Conservation (phyloP, 179 eudicot species). For the Silene vulgaris region DNA sequence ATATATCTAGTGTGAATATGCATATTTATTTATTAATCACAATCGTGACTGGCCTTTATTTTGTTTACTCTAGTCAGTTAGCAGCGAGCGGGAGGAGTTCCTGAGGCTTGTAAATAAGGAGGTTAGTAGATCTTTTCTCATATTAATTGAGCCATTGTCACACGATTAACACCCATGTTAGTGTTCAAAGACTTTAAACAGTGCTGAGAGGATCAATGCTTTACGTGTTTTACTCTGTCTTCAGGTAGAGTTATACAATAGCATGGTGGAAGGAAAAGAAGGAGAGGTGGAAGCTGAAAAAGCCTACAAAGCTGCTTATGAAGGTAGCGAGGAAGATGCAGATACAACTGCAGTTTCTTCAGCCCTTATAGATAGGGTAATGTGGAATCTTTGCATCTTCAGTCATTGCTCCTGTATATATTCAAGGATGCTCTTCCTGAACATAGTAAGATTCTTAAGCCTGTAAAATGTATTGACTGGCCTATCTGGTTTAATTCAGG, state of each 20-base stretch:
- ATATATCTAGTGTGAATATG: slow-evolving; percentile 1
- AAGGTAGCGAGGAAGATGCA: slow-evolving; percentile 52
- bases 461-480: background rate
- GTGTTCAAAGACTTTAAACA: background rate
- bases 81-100: slow-evolving; percentile 90
- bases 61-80: slow-evolving; percentile 60
- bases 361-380: slow-evolving; percentile 66
- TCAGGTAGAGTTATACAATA: slow-evolving; percentile 74
- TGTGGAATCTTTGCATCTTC: background rate
- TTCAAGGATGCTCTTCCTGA: background rate
- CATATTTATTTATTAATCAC: background rate
- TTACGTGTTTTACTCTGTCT: slow-evolving; percentile 12
- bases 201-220: background rate
- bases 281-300: slow-evolving; percentile 67
- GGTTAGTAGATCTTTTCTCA: slow-evolving; percentile 37
- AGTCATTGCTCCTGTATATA: background rate
- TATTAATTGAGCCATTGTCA: slow-evolving; percentile 1
- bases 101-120: slow-evolving; percentile 83
- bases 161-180: background rate
- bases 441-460: background rate
- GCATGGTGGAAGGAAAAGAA: slow-evolving; percentile 62
- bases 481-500: slow-evolving; percentile 33
- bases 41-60: background rate
- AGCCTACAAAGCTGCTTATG: slow-evolving; percentile 77
- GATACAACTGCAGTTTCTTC: slow-evolving; percentile 60